phyloP scores from a whole-genome alignment of 768 basidiomycete species.

The Mycena sanguinolenta region DNA sequence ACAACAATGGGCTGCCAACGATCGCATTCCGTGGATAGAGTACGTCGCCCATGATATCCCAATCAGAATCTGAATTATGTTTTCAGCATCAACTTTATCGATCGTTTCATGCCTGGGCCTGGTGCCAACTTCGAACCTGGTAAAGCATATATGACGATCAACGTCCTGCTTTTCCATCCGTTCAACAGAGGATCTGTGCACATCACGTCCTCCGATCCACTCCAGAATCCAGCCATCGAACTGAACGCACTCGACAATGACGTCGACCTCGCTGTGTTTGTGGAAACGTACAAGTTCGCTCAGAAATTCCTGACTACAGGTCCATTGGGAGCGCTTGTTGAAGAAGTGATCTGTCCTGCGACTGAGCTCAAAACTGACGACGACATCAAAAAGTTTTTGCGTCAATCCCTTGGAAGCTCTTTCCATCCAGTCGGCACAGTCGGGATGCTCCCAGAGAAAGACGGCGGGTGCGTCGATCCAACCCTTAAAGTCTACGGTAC shows the following conservation, averaged over 20 bases:
- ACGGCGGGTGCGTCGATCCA: conserved; percentile 55
- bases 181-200: conserved; percentile 56
- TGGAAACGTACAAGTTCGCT: conserved; percentile 37
- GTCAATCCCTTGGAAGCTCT: background rate
- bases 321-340: background rate
- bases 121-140: conserved; percentile 33
- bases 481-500: conserved; percentile 45
- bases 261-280: conserved; percentile 42
- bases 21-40: conserved; percentile 12
- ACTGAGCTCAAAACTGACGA: conserved; percentile 25
- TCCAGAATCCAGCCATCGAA: conserved; percentile 35
- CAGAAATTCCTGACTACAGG: conserved; percentile 25
- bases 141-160: conserved; percentile 39
- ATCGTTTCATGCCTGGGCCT: conserved; percentile 4
- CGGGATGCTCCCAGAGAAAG: conserved; percentile 52
- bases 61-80: background rate
- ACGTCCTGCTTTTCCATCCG: conserved; percentile 47
- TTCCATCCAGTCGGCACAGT: conserved; percentile 41
- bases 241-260: conserved; percentile 35
- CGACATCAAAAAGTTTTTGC: conserved; percentile 1
- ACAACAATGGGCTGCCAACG: too few species aligned
- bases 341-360: background rate
- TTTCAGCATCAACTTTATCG: background rate
- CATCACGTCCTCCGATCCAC: conserved; percentile 37
- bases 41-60: background rate